Evolutionary conservation across 2,329 filamentous ascomycete species (phyloP).

Genomic region (Stemphylium lycopersici): DNA sequence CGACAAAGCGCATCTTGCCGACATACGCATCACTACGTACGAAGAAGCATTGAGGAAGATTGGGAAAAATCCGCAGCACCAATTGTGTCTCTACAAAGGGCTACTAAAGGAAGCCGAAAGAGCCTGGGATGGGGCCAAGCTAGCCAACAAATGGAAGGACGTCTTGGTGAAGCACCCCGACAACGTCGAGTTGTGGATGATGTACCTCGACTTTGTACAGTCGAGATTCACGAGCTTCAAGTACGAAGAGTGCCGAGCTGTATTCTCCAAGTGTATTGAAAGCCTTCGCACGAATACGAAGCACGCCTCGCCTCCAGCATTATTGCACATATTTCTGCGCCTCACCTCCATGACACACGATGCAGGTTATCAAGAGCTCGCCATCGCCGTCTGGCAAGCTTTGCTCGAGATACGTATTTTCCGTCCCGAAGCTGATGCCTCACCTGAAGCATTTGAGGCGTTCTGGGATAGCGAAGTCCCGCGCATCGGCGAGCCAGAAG

Average conservation of each 20-base stretch:
- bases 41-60: constrained; percentile 74
- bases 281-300: constrained; percentile 32
- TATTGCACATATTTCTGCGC: constrained; percentile 74
- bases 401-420: constrained; percentile 74
- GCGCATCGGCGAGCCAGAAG: constrained; percentile 75
- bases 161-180: constrained; percentile 62
- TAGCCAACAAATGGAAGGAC: constrained; percentile 70
- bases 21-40: constrained; percentile 80
- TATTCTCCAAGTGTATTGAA: constrained; percentile 65
- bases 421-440: constrained; percentile 59
- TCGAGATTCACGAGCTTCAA: constrained; percentile 69
- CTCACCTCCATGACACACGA: constrained; percentile 76
- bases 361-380: constrained; percentile 77
- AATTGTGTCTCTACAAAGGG: constrained; percentile 67
- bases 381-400: constrained; percentile 82
- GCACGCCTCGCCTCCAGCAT: constrained; percentile 18
- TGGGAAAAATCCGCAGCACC: constrained; percentile 51
- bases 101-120: constrained; percentile 76
- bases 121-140: constrained; percentile 71
- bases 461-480: constrained; percentile 89
- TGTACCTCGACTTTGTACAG: constrained; percentile 74
- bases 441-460: constrained; percentile 59
- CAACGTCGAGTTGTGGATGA: constrained; percentile 72
- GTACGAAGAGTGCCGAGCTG: constrained; percentile 67
- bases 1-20: constrained; percentile 72